A percentile compares a stretch with the other conserved stretches of the same genome.
phyloP scores from a whole-genome alignment of 352 stramenopile genomes.

The Globisporangium abappressorium region DNA sequence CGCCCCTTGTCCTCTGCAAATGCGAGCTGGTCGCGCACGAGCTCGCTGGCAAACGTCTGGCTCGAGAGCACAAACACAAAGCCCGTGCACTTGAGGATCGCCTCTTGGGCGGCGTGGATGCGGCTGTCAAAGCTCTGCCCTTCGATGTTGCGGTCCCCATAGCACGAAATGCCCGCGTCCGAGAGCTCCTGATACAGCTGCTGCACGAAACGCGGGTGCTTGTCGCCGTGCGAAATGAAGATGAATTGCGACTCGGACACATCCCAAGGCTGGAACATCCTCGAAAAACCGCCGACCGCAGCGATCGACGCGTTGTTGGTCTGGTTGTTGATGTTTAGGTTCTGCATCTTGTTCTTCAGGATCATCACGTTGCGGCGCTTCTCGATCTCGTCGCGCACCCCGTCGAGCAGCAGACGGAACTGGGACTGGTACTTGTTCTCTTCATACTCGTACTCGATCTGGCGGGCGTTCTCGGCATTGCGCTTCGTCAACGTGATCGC shows the following conservation, averaged over 20 bases:
- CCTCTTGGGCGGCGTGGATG: constrained; percentile 75
- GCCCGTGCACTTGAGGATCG: constrained; percentile 72
- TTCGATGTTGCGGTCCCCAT: constrained; percentile 61
- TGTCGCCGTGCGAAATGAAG: constrained; percentile 78
- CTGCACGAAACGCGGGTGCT: constrained; percentile 65
- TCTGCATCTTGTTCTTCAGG: constrained; percentile 35
- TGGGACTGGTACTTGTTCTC: constrained; percentile 66
- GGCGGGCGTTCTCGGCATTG: constrained; percentile 47
- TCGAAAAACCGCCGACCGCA: constrained; percentile 37
- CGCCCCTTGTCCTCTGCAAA: constrained; percentile 83
- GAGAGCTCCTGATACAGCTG: constrained; percentile 62
- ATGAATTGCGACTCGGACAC: constrained; percentile 52
- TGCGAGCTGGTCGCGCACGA: constrained; percentile 80
- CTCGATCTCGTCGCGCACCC: constrained; percentile 81
- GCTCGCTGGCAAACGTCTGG: constrained; percentile 62
- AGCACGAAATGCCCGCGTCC: constrained; percentile 51
- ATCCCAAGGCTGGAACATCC: constrained; percentile 64
- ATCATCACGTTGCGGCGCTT: constrained; percentile 55
- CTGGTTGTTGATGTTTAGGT: constrained; percentile 22
- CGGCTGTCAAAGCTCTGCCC: constrained; percentile 64
- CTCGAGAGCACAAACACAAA: constrained; percentile 79
- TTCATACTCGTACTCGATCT: constrained; percentile 83
- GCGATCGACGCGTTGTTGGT: constrained; percentile 26
- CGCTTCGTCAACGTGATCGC: constrained; percentile 52
- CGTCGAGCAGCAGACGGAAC: constrained; percentile 75